Evolutionary conservation across 2,329 filamentous ascomycete species (phyloP), one percentile per base, ranked within the genome.

Genomic region (Kalmusia sp.): DNA sequence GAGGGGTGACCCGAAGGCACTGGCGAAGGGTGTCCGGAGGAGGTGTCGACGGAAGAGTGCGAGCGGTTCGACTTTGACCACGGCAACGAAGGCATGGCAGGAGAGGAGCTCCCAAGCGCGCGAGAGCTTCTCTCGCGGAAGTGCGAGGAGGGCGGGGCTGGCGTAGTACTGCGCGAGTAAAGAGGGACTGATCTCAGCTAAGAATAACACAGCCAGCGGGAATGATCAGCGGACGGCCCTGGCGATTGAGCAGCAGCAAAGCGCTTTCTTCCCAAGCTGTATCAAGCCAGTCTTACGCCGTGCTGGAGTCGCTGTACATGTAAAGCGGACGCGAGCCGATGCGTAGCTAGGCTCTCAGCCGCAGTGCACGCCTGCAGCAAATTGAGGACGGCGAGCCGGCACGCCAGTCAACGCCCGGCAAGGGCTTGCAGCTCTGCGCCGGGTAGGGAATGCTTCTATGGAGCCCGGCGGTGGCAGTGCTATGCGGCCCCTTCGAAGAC

Each of bases 31-130:
- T 71, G 71, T 38, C 69, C 71, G 52, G 69, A 66, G 39, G 67
- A 61, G 35, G 55, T 67, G 58, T 72, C 72, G 51, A 74, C 67
- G 41, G 72, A 73, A 38, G 67, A 64, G 58, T 75, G 71, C 64
- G 73, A 73, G 53, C 65, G 65, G 39, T 74, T 74, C 65, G 68
- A 68, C 71, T 74, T 75, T 55, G 62, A 64, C 71, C 67, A 74
- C 38, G 69, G 67, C 49, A 71, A 67, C 50, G 70, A 68, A 63
- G 71, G 69, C 73, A 75, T 76, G 52, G 65, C 71, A 71, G 64
- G 53, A 44, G 43, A 53, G 59, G n/a, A n/a, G n/a, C n/a, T n/a
- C n/a, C 50, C 59, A 58, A 62, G 56, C 58, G 59, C 55, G 58
- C 27, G 49, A 22, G 41, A 40, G 51, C 46, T 55, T 59, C 47